Conservation (phyloP, 441 rosid genomes). For the Arabidopsis lyrata region DNA sequence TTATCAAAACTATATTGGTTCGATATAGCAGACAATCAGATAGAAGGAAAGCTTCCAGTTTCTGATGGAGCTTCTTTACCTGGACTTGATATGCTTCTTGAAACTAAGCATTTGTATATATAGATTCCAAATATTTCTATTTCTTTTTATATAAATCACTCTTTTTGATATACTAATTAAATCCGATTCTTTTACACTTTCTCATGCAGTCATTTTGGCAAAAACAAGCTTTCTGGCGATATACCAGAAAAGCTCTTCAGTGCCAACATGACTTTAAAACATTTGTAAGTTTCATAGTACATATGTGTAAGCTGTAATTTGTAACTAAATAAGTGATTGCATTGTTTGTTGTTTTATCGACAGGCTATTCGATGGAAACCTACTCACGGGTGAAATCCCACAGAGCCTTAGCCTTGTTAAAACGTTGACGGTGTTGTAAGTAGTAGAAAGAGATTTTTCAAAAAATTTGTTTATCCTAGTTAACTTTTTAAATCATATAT, state of each 20-base stretch:
- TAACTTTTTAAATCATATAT: conserved; percentile 5
- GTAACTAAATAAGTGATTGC: not conserved
- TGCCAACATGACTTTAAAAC: conserved; percentile 62
- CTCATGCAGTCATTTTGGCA: conserved; percentile 68
- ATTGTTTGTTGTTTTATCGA: conserved; percentile 10
- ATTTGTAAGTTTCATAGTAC: conserved; percentile 59
- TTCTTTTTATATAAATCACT: not conserved
- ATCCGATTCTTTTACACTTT: not conserved
- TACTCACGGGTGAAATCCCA: conserved; percentile 64
- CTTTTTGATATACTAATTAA: not conserved
- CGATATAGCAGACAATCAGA: conserved; percentile 80
- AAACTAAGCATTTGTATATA: conserved; percentile 76
- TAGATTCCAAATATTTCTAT: conserved; percentile 8
- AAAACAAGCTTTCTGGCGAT: conserved; percentile 57
- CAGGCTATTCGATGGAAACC: conserved; percentile 75
- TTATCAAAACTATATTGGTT: conserved; percentile 70
- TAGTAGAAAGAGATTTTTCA: conserved; percentile 32
- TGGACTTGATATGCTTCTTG: conserved; percentile 78
- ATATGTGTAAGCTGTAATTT: not conserved
- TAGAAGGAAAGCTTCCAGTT: conserved; percentile 74
- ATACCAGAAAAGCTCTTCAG: conserved; percentile 72
- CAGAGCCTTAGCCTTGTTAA: conserved; percentile 62
- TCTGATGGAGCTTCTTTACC: conserved; percentile 60
- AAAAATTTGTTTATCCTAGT: not conserved
- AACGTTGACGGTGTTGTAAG: conserved; percentile 73